Evolutionary conservation across 352 stramenopile species (phyloP).

Genomic region (Pythium sp.): DNA sequence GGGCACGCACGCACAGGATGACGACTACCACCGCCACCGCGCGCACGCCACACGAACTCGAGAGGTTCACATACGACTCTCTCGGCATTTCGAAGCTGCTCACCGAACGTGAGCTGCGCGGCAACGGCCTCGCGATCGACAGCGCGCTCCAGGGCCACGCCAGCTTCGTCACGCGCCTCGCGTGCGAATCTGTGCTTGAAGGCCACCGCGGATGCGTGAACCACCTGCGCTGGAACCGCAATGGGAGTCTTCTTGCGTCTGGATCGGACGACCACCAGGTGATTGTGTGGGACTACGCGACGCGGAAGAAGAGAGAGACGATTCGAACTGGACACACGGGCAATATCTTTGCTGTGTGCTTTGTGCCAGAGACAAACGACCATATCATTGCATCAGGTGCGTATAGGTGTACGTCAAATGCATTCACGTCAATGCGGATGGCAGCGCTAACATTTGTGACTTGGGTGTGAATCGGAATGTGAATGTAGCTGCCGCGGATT

Average conservation of each 20-base stretch:
- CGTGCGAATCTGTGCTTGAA: conserved; percentile 47
- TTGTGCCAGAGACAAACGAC: conserved; percentile 78
- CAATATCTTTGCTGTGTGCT: conserved; percentile 89
- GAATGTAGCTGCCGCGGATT: conserved; percentile 60
- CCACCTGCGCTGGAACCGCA: conserved; percentile 79
- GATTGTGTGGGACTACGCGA: conserved; percentile 78
- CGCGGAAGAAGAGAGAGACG: conserved; percentile 38
- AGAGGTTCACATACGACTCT: background rate
- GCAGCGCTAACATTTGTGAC: background rate
- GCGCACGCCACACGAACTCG: background rate
- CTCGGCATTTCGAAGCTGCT: conserved; percentile 37
- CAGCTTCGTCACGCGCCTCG: conserved; percentile 55
- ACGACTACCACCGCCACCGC: background rate
- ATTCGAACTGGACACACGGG: conserved; percentile 75
- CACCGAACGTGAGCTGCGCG: conserved; percentile 48
- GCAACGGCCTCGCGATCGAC: conserved; percentile 45
- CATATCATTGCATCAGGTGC: conserved; percentile 66
- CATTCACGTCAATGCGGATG: background rate
- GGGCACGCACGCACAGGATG: background rate
- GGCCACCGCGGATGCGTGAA: conserved; percentile 83
- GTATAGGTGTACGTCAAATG: background rate
- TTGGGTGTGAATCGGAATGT: background rate
- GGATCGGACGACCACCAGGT: conserved; percentile 84
- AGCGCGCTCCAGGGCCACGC: conserved; percentile 51
- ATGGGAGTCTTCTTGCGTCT: conserved; percentile 60